Base-by-base conservation (phyloP, 441 rosid genomes). In the Isatis lusitanica region DNA sequence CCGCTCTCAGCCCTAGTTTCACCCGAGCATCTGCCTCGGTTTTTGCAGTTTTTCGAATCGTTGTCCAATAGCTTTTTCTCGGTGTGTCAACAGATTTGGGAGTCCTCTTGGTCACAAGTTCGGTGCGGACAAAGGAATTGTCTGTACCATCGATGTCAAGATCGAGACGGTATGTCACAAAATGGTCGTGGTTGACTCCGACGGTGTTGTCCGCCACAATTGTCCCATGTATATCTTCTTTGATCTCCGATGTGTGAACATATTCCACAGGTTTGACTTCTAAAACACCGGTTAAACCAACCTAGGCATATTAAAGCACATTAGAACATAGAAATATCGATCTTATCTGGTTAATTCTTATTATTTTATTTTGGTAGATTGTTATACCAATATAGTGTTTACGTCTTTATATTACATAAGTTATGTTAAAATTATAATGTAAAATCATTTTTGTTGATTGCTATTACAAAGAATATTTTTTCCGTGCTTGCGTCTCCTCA, bases 21-120 rank as follows among this genome's bases (percentile, higher is more conserved):
- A 87, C 76, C 63, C 72, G 66, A 4, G 82, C 89, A 2, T 84
- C 89, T 0, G 84, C 76, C 60, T 89, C 86, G 4, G 86, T 83
- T 28, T 83, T 87, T 3, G 85, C 88, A 5, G 82, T 84, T 67
- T 84, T 81, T 24, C 43, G 63, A 75, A 1, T 66, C 7, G 80
- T 83, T 1, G 81, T 82, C 94, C 90, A 87, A 12, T 86, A 87
- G 74, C 87, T 85, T 78, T 74, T 87, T 65, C 92, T 84, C 11
- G 90, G 88, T 0, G 87, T 70, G n/a, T 64, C 47, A 28, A 55
- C 50, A 9, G 9, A 67, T 6, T 38, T 36, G 28, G 61, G 36
- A 0, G 51, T 48, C 0, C 17, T 69, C 15, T 70, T 80, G 6
- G 82, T 77, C n/a, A 80, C 78, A 17, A 89, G 63, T 47, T 81